These are phyloP conservation scores for Pseudozyma pruni DNA, from an alignment of 1,284 basidiomycete genomes.

Conservation along the genomic window DNA sequence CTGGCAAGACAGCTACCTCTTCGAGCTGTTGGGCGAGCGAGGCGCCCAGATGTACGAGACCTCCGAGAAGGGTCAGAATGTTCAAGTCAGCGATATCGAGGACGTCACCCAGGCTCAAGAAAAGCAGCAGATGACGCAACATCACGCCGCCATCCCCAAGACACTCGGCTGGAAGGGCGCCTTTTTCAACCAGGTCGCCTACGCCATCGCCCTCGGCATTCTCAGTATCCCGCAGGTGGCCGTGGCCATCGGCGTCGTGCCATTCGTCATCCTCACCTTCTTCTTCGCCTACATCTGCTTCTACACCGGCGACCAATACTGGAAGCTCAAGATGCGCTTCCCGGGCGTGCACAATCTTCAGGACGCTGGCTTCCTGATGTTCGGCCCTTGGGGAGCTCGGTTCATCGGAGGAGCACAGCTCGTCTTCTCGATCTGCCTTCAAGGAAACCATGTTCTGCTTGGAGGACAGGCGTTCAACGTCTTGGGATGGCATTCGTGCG, in stretches of 20 bases:
- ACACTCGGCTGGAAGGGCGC: constrained; percentile 57
- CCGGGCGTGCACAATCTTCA: constrained; percentile 59
- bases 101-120: constrained; percentile 31
- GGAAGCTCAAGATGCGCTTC: constrained; percentile 53
- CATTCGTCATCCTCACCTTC: constrained; percentile 50
- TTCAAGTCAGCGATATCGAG: constrained; percentile 45
- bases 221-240: constrained; percentile 56
- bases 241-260: constrained; percentile 58
- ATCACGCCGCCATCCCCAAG: constrained; percentile 43
- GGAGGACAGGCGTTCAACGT: constrained; percentile 55
- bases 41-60: constrained; percentile 34
- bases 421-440: constrained; percentile 55
- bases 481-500: constrained; percentile 57
- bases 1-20: constrained; percentile 50
- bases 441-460: constrained; percentile 59
- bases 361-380: constrained; percentile 60
- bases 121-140: constrained; percentile 18
- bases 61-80: constrained; percentile 38
- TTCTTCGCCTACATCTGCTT: constrained; percentile 52
- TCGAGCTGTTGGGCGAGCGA: constrained; percentile 40
- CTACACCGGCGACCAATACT: constrained; percentile 57
- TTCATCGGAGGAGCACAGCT: constrained; percentile 43
- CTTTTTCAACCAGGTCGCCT: constrained; percentile 59
- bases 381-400: constrained; percentile 46
- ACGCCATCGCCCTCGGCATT: constrained; percentile 59